phyloP scores from a whole-genome alignment of 805 yeast genomes.

The Jamesozyma spencerorum region DNA sequence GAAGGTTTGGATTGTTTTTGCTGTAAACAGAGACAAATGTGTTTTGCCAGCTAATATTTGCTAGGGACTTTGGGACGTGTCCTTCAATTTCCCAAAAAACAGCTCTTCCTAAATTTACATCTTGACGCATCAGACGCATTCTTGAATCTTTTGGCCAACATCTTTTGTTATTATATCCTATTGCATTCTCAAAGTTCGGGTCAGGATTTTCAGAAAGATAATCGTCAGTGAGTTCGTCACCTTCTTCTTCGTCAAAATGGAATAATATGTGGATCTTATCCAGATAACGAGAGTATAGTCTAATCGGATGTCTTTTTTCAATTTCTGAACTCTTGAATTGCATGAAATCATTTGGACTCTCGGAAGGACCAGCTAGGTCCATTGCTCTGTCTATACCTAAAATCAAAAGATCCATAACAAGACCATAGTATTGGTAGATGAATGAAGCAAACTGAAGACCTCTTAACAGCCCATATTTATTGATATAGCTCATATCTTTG shows the following conservation, averaged over 20 bases:
- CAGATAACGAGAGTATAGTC: constrained; percentile 71
- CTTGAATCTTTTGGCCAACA: constrained; percentile 94
- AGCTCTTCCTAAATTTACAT: constrained; percentile 87
- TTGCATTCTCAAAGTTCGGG: constrained; percentile 78
- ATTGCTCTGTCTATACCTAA: constrained; percentile 81
- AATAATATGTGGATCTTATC: constrained; percentile 76
- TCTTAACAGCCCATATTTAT: constrained; percentile 76
- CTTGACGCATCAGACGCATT: constrained; percentile 84
- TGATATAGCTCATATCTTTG: constrained; percentile 92
- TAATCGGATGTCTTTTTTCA: constrained; percentile 66
- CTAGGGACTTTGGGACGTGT: constrained; percentile 68
- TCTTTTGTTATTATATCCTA: constrained; percentile 77
- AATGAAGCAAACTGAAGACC: constrained; percentile 90
- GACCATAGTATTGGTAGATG: constrained; percentile 82
- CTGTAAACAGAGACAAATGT: constrained; percentile 84
- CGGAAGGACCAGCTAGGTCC: constrained; percentile 74
- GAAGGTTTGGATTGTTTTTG: constrained; percentile 76
- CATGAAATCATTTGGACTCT: constrained; percentile 65
- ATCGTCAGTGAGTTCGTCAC: constrained; percentile 66
- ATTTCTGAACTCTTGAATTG: constrained; percentile 52
- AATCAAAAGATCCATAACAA: constrained; percentile 70
- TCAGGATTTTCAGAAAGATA: constrained; percentile 80
- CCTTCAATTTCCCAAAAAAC: constrained; percentile 82
- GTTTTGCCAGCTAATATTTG: constrained; percentile 68
- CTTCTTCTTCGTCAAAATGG: constrained; percentile 63